Percentiles rank a stretch among this genome's conserved stretches.
Evolutionary conservation across 1,139 yeast species (phyloP).

Genomic region (Pichia norvegensis): DNA sequence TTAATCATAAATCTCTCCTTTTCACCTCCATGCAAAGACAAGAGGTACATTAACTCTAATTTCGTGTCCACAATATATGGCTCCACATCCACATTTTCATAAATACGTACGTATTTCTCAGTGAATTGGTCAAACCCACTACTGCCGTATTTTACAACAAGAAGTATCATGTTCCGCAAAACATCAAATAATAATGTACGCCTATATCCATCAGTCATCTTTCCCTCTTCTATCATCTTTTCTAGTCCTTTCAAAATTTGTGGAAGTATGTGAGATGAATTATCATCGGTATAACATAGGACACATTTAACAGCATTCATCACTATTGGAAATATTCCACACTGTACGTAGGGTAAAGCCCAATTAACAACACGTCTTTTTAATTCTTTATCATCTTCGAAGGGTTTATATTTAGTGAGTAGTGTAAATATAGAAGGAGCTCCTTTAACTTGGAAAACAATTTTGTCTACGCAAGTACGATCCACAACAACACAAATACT

Average conservation of each 20-base stretch:
- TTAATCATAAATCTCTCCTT: slow-evolving; percentile 65
- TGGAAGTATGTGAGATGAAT: neutral
- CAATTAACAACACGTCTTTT: slow-evolving; percentile 7
- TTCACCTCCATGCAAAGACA: slow-evolving; percentile 77
- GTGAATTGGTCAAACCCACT: neutral
- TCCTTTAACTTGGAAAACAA: neutral
- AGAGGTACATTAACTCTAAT: slow-evolving; percentile 71
- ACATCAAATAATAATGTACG: slow-evolving; percentile 6
- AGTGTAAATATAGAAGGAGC: neutral
- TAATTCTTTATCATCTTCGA: neutral
- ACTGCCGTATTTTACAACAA: slow-evolving; percentile 5
- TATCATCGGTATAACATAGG: neutral
- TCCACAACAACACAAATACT: neutral
- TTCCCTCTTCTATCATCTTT: neutral
- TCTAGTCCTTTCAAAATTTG: neutral
- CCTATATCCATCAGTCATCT: neutral
- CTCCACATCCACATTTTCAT: slow-evolving; percentile 6
- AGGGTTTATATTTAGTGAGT: neutral
- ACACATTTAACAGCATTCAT: slow-evolving; percentile 10
- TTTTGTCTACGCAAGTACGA: neutral
- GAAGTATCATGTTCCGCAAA: slow-evolving; percentile 9
- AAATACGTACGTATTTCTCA: neutral
- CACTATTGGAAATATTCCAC: slow-evolving; percentile 1
- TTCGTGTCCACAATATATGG: slow-evolving; percentile 86
- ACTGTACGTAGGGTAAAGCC: slow-evolving; percentile 3